A percentile compares a stretch with the other conserved stretches of the same genome.
Conservation (phyloP, 257 asterid genomes). For the Verbascum thapsus region DNA sequence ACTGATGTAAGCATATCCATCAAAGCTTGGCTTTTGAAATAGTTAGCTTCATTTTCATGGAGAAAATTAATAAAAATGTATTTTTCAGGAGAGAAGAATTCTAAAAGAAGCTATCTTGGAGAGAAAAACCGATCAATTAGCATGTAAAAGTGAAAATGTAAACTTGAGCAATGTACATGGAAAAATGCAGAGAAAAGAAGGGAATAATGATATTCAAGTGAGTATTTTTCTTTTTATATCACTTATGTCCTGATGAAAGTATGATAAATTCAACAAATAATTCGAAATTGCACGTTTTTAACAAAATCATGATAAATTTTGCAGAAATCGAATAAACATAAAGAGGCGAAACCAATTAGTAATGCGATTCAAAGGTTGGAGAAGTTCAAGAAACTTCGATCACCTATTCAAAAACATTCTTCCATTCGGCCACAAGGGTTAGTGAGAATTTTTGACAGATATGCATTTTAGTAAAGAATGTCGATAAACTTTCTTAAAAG, state of each 20-base stretch:
- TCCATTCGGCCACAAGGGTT: conserved; percentile 54
- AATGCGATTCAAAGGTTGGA: conserved; percentile 45
- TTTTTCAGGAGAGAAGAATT: conserved; percentile 85
- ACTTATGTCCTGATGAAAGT: neutral
- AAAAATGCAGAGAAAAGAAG: conserved; percentile 43
- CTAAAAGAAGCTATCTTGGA: conserved; percentile 82
- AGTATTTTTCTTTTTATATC: conserved; percentile 9
- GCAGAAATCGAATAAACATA: conserved; percentile 47
- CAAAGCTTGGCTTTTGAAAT: neutral
- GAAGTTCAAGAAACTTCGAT: conserved; percentile 48
- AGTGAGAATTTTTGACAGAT: conserved; percentile 29
- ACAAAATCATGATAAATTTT: conserved; percentile 19
- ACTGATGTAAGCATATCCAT: conserved; percentile 70
- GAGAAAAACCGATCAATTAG: no score
- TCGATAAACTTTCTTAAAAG: neutral
- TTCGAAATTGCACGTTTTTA: no score
- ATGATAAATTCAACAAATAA: conserved; percentile 1
- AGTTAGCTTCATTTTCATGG: neutral
- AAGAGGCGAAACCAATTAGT: conserved; percentile 32
- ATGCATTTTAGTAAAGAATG: no score
- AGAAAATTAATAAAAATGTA: conserved; percentile 26
- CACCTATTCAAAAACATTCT: conserved; percentile 39
- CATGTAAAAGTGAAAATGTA: conserved; percentile 40
- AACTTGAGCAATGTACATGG: conserved; percentile 33
- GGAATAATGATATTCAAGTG: conserved; percentile 48